Conservation (phyloP, 1,284 basidiomycete genomes). For the Ustilago nuda region DNA sequence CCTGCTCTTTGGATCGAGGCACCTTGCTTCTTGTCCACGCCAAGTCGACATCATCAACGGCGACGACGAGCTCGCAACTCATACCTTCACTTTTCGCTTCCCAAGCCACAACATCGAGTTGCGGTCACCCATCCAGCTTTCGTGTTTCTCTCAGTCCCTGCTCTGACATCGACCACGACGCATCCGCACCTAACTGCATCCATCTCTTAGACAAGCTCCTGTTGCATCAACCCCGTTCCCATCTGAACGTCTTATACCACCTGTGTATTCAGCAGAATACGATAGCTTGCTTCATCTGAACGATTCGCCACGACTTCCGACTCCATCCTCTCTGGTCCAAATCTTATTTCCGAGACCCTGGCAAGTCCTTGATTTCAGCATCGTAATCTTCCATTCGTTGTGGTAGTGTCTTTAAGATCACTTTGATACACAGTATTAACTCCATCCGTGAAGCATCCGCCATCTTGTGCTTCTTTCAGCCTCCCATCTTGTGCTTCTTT, state of each 20-base stretch:
- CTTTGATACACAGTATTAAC: not conserved
- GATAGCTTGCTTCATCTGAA: conserved; percentile 12
- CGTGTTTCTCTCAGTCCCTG: not conserved
- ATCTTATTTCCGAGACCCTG: conserved; percentile 3
- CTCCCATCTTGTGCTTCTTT: not conserved
- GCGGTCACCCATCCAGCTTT: conserved; percentile 3
- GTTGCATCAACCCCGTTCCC: not conserved
- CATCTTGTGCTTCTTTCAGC: not conserved
- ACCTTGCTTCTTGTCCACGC: conserved; percentile 10
- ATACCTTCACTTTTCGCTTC: not conserved
- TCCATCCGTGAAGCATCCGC: not conserved
- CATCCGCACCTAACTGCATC: conserved; percentile 8
- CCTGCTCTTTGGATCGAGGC: conserved; percentile 11
- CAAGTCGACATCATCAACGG: conserved; percentile 1
- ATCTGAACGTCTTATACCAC: not conserved
- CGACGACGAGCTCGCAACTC: not conserved
- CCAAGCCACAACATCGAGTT: not conserved
- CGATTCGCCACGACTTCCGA: not conserved
- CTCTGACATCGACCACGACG: not conserved
- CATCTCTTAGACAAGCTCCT: not conserved
- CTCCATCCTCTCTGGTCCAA: not conserved
- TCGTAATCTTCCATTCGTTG: not conserved
- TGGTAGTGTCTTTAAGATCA: not conserved
- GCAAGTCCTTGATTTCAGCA: not conserved
- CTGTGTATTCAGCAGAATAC: not conserved